These are phyloP conservation scores for Rutstroemia sp. DNA, from an alignment of 2,329 filamentous ascomycete species.

Conservation along the genomic window DNA sequence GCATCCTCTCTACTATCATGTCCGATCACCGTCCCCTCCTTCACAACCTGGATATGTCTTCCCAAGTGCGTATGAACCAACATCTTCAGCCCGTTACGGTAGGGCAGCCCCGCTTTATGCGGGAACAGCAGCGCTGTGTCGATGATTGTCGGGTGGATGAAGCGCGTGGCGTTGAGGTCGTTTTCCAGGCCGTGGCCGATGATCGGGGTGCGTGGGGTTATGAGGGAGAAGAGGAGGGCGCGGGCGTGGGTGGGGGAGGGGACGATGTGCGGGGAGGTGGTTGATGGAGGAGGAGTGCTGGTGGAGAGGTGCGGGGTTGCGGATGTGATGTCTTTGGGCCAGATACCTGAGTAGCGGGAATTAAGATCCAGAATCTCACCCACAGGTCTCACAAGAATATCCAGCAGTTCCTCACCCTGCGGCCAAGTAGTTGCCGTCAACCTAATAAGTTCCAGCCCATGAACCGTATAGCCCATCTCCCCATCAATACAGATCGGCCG, in stretches of 20 bases:
- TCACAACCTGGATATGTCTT: conserved; percentile 69
- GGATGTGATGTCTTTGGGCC: conserved; percentile 64
- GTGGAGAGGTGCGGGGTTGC: conserved; percentile 48
- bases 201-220: conserved; percentile 71
- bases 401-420: conserved; percentile 63
- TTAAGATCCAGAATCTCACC: conserved; percentile 88
- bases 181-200: conserved; percentile 95
- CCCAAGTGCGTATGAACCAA: conserved; percentile 65
- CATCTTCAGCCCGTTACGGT: conserved; percentile 68
- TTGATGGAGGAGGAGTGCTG: conserved; percentile 11
- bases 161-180: conserved; percentile 74
- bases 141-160: conserved; percentile 78
- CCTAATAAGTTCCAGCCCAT: conserved; percentile 82
- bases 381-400: conserved; percentile 76
- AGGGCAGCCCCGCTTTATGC: conserved; percentile 67
- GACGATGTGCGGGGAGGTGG: conserved; percentile 47
- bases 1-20: conserved; percentile 95
- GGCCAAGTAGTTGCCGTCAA: conserved; percentile 89
- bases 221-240: conserved; percentile 64
- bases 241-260: conserved; percentile 68
- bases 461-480: conserved; percentile 92
- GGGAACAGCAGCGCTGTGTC: conserved; percentile 84
- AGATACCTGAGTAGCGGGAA: conserved; percentile 84
- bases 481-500: conserved; percentile 82
- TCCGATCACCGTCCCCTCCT: conserved; percentile 39